These are phyloP conservation scores for Stylonectria norvegica DNA, from an alignment of 2,329 filamentous ascomycete species.

Conservation along the genomic window DNA sequence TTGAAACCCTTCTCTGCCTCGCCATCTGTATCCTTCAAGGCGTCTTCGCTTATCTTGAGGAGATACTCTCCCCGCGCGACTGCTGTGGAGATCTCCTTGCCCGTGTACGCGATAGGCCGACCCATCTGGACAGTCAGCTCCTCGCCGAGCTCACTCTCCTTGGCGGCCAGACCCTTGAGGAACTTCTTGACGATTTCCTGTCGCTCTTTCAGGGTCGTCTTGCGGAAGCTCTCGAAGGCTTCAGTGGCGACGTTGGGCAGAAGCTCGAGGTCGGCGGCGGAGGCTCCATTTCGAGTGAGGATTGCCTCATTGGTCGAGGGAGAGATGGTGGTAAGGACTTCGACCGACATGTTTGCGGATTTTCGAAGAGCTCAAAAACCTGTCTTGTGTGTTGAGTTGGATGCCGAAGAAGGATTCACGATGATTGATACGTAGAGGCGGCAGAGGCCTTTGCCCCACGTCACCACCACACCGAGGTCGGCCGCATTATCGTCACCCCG, in stretches of 20 bases:
- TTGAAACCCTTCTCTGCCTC: slow-evolving; percentile 85
- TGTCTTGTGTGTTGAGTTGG: too few species aligned
- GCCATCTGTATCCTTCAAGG: slow-evolving; percentile 74
- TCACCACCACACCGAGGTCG: too few species aligned
- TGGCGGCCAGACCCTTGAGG: slow-evolving; percentile 64
- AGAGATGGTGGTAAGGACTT: slow-evolving; percentile 75
- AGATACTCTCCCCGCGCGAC: slow-evolving; percentile 83
- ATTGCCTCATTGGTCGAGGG: slow-evolving; percentile 84
- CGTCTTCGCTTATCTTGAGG: slow-evolving; percentile 75
- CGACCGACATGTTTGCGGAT: slow-evolving; percentile 54
- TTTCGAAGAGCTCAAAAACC: too few species aligned
- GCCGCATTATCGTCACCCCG: too few species aligned
- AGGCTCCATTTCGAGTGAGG: slow-evolving; percentile 72
- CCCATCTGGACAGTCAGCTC: slow-evolving; percentile 96
- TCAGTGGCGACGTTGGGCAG: slow-evolving; percentile 69
- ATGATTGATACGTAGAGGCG: too few species aligned
- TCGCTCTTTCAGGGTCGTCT: slow-evolving; percentile 70
- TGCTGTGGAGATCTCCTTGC: slow-evolving; percentile 79
- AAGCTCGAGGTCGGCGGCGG: slow-evolving; percentile 63
- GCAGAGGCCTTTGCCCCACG: too few species aligned
- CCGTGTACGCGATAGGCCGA: slow-evolving; percentile 81
- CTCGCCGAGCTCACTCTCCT: slow-evolving; percentile 74
- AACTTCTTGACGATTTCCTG: slow-evolving; percentile 80
- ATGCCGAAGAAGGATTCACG: too few species aligned
- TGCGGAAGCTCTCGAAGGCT: slow-evolving; percentile 74